Evolutionary conservation across 306 rosid species (phyloP), one percentile per base, ranked within the genome.

Genomic region (Alnus rubra): DNA sequence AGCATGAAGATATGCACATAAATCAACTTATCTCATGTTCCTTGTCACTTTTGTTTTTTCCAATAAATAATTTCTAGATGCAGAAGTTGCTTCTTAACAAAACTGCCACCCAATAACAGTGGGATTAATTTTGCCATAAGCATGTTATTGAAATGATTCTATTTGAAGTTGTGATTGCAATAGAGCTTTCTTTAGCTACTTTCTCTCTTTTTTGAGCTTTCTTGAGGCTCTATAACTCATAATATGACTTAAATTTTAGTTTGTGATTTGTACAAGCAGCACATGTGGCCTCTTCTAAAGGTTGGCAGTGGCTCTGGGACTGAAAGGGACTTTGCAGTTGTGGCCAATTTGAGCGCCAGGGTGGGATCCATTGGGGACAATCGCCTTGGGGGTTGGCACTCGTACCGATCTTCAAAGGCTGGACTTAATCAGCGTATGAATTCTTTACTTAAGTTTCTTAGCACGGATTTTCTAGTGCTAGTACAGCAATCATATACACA

Each of bases 341-440:
- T 92, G 78, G 98, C 97, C 86, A 94, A 89, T 79, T 60, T 94
- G 85, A 94, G 98, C 82, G 97, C 98, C n/a, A 85, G 97, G 77
- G 97, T 94, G 68, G 98, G 93, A 76, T 94, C 98, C 54, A 91
- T 94, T 31, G 97, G 95, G 72, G 97, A 94, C 87, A 94, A 94
- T 71, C 89, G 59, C 71, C 93, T 92, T 7, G 98, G 98, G 49
- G 97, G 97, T 51, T 94, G 98, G 98, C 97, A 94, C 78, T 91
- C 98, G 18, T 94, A 94, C 77, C 95, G 97, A 67, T 79, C 98
- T 84, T 94, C 98, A 31, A 94, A 94, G 89, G 19, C 98, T 37
- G 93, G 97, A 35, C 97, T 94, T 73, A 94, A 94, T 87, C 98
- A 94, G 84, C 64, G 98, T 91, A 91, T 60, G 84, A 4, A 71